Evolutionary conservation across 345 rosid genomes (phyloP).

Genomic region (Litchi chinensis): DNA sequence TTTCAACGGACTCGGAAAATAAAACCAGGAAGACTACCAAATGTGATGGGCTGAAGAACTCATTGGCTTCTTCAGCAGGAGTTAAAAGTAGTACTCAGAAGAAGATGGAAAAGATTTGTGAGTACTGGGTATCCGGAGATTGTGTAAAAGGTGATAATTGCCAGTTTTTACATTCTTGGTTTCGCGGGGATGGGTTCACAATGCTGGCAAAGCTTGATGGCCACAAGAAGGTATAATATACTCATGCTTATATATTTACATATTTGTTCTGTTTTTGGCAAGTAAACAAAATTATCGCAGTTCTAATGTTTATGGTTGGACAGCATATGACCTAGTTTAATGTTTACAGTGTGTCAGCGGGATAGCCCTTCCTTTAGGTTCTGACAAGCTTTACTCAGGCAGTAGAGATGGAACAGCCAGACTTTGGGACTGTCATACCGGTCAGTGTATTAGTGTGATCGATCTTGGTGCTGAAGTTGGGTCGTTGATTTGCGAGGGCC

Average conservation of each 20-base stretch:
- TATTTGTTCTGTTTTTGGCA: no score
- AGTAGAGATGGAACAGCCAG: slow-evolving; percentile 49
- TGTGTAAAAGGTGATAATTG: slow-evolving; percentile 38
- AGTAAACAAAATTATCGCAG: no score
- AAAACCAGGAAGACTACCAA: not conserved
- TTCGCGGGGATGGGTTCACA: slow-evolving; percentile 28
- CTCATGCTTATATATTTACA: no score
- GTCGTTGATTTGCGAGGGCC: slow-evolving; percentile 52
- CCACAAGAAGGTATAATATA: slow-evolving; percentile 34
- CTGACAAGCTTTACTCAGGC: slow-evolving; percentile 59
- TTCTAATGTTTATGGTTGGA: no score
- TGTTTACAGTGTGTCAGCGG: slow-evolving; percentile 45
- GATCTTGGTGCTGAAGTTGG: slow-evolving; percentile 52
- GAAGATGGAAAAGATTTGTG: slow-evolving; percentile 17
- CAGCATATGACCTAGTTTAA: not conserved
- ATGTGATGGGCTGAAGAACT: not conserved
- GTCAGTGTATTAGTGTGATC: slow-evolving; percentile 36
- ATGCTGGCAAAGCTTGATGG: slow-evolving; percentile 40
- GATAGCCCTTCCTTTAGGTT: slow-evolving; percentile 49
- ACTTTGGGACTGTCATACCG: slow-evolving; percentile 62
- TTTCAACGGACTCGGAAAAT: not conserved
- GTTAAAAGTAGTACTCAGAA: not conserved
- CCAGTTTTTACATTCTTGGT: slow-evolving; percentile 36
- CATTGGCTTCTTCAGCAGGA: slow-evolving; percentile 2
- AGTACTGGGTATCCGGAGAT: slow-evolving; percentile 29